Evolutionary conservation across 1,284 basidiomycete genomes (phyloP), one percentile per base, ranked within the genome.

Genomic region (Stereum hirsutum): DNA sequence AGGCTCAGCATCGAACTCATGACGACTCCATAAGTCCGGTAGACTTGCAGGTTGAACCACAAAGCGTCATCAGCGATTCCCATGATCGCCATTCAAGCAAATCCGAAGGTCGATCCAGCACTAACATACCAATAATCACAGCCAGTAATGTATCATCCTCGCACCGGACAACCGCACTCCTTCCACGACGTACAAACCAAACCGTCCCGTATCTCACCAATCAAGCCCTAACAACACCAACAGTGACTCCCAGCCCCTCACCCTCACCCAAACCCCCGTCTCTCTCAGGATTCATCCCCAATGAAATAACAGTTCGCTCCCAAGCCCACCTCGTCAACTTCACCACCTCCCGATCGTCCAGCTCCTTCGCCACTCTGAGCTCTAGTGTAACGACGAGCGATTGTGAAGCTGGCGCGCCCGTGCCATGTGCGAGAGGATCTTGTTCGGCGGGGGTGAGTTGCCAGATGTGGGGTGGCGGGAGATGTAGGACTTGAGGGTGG

Each of bases 401-500:
- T n/a, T n/a, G n/a, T n/a, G n/a, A n/a, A n/a, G n/a, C n/a, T n/a
- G n/a, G n/a, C 42, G 73, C 70, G 17, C 60, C 24, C 6, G 46
- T 35, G 50, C 48, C 44, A 55, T 48, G 47, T 46, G 48, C 53
- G n/a, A n/a, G n/a, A 49, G 46, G 49, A 51, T 46, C 56, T 52
- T 46, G 50, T 47, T 52, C 54, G 47, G 54, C 55, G 36, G 83
- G 82, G 14, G 78, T 75, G 34, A 91, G 72, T 54, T 91, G 88
- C 89, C 89, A 93, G 41, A 92, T 77, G 52, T 90, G 87, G 1
- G 87, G 88, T 8, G 83, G 76, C 1, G 85, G 83, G 7, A 91
- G 71, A 52, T 88, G 83, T 0, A 84, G 56, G 17, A 93, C 82
- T 48, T 81, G 74, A 0, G 84, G 83, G 50, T 92, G 86, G 2